Evolutionary conservation across 441 rosid species (phyloP).

Genomic region (Omphalea diandra): DNA sequence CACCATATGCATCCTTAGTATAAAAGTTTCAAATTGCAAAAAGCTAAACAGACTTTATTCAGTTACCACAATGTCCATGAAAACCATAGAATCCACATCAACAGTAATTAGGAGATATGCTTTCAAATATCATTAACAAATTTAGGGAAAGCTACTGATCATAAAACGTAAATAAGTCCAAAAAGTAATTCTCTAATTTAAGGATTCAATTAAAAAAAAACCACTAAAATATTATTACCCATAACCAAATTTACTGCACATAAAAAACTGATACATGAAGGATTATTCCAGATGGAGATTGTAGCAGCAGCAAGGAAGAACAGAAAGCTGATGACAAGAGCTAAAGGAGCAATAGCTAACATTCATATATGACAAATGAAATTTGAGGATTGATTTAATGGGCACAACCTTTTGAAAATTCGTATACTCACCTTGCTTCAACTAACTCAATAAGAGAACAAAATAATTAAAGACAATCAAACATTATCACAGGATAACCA

Average conservation of each 20-base stretch:
- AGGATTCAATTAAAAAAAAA: not conserved
- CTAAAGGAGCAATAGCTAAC: not conserved
- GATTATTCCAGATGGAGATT: not conserved
- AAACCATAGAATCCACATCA: not conserved
- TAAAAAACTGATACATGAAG: not conserved
- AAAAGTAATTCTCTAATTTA: not conserved
- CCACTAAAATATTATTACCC: too few relatives aligned
- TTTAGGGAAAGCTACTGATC: not conserved
- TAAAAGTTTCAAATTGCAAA: not conserved
- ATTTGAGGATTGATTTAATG: too few relatives aligned
- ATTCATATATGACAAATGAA: not conserved
- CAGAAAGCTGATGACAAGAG: not conserved
- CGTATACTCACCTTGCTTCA: not conserved
- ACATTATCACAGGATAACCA: not conserved
- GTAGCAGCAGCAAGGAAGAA: not conserved
- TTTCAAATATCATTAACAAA: not conserved
- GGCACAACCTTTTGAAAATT: not conserved
- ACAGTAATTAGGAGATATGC: not conserved
- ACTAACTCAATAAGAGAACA: not conserved
- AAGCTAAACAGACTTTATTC: not conserved
- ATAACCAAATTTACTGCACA: not conserved
- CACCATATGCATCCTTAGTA: not conserved
- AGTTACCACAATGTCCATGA: not conserved
- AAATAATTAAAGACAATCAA: not conserved
- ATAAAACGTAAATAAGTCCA: not conserved